These are phyloP conservation scores for Annulohypoxylon truncatum DNA, from an alignment of 2,329 filamentous ascomycete species.

Conservation along the genomic window DNA sequence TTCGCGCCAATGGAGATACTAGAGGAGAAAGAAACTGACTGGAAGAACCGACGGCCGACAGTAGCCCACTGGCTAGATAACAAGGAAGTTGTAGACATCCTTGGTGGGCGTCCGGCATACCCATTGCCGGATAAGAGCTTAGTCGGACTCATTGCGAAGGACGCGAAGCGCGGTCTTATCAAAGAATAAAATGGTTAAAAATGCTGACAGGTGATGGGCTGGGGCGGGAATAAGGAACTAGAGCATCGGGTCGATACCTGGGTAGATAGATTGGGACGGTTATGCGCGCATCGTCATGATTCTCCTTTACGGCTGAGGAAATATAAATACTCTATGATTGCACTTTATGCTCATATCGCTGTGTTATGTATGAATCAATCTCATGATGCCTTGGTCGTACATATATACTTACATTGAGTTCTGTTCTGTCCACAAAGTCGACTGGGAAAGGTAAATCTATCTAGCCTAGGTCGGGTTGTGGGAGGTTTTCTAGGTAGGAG, in stretches of 20 bases:
- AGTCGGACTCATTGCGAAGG: slow-evolving; percentile 67
- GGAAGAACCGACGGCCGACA: slow-evolving; percentile 87
- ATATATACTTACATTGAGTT: background rate
- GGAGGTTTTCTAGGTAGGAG: too few species aligned
- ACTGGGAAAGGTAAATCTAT: background rate
- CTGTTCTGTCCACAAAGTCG: background rate
- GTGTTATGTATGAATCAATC: background rate
- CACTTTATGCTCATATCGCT: background rate
- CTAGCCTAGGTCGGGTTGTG: too few species aligned
- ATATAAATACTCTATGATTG: background rate
- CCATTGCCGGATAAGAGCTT: slow-evolving; percentile 62
- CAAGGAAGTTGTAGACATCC: slow-evolving; percentile 83
- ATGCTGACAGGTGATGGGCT: background rate
- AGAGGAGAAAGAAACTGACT: slow-evolving; percentile 89
- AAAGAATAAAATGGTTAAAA: slow-evolving; percentile 7
- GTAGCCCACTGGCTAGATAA: slow-evolving; percentile 86
- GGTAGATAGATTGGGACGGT: slow-evolving; percentile 33
- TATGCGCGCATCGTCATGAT: slow-evolving; percentile 28
- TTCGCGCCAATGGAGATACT: slow-evolving; percentile 85
- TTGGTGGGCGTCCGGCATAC: slow-evolving; percentile 77
- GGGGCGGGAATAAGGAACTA: slow-evolving; percentile 9
- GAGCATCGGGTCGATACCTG: slow-evolving; percentile 26
- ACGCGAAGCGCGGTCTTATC: slow-evolving; percentile 66
- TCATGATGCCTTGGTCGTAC: background rate
- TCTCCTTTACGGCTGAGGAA: background rate